phyloP scores from a whole-genome alignment of 2,329 filamentous ascomycete genomes.

The Colletotrichum cordylinicola region DNA sequence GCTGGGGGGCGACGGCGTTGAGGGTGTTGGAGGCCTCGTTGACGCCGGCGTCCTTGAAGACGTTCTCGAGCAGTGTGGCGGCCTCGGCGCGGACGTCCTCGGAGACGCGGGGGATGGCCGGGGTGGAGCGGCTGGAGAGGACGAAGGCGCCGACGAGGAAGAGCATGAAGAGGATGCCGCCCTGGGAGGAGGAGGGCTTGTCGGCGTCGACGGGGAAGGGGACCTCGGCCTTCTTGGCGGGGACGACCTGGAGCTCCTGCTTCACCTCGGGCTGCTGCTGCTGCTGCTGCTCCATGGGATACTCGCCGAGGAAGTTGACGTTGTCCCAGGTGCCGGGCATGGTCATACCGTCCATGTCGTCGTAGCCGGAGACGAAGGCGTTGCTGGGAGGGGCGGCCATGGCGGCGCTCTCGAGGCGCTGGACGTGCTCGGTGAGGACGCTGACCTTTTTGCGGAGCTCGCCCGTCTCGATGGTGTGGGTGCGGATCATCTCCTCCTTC shows the following conservation, averaged over 20 bases:
- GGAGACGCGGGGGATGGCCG: constrained; percentile 77
- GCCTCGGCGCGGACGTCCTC: constrained; percentile 83
- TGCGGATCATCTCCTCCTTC: constrained; percentile 89
- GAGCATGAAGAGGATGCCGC: constrained; percentile 89
- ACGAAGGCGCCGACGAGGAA: constrained; percentile 97
- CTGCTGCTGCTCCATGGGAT: constrained; percentile 55
- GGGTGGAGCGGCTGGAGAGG: constrained; percentile 80
- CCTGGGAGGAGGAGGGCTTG: constrained; percentile 72
- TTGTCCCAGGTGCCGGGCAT: constrained; percentile 86
- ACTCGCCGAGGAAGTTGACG: constrained; percentile 78
- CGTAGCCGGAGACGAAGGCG: constrained; percentile 73
- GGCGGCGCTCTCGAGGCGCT: constrained; percentile 71
- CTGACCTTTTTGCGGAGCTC: constrained; percentile 92
- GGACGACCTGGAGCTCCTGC: constrained; percentile 60
- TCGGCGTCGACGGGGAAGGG: constrained; percentile 55
- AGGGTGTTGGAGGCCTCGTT: constrained; percentile 48
- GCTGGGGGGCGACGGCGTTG: constrained; percentile 54
- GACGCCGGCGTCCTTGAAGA: constrained; percentile 81
- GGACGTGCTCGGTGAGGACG: constrained; percentile 76
- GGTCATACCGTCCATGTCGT: constrained; percentile 82
- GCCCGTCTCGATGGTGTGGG: constrained; percentile 87
- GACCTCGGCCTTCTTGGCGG: constrained; percentile 59
- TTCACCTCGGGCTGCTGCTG: constrained; percentile 55
- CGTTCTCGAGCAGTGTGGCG: constrained; percentile 77
- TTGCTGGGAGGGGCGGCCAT: constrained; percentile 51